Base-by-base conservation (phyloP, 768 basidiomycete species). In the Collybiopsis confluens region DNA sequence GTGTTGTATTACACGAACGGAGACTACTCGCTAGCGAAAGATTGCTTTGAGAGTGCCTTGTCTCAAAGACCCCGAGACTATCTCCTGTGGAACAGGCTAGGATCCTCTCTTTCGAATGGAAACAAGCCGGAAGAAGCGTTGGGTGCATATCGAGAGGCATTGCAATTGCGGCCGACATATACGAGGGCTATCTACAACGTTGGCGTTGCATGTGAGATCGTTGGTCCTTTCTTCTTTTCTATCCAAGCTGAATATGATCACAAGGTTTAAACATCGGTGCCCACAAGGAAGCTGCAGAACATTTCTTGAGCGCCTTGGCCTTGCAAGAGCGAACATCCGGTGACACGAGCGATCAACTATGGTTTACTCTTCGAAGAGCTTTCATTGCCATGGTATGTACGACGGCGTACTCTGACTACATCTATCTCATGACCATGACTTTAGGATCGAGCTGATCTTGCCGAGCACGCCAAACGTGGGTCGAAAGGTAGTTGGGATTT, bases 151-250 rank as follows among this genome's bases (percentile, higher is more conserved):
- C 79, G 90, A 55, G 85, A 94, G 66, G 97, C 97, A 0, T 77
- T 99, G 23, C 86, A 84, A 62, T 72, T 98, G 44, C 82, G 93
- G 36, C 97, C 97, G 24, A 95, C 93, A 0, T 99, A 97, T 67
- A 98, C 97, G 1, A 85, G 97, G 10, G 97, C 95, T 9, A 91
- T 98, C 21, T 98, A 96, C 65, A 99, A 99, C 62, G 91, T 99
- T 33, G 97, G 95, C 41, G 97, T 99, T 24, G 94, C 95, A 20
- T 99, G 94, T 94, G 63, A 61, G 91, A 81, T 3, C n/a, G 26
- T 41, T 49, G 48, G 4, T 15, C 18, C 24, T 37, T 37, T 44
- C 49, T 55, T 23, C 43, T 27, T 35, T 23, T 35, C 15, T 26
- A 24, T 52, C 51, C 44, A 57, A 27, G 55, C 50, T 45, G 42